A percentile compares a stretch with the other conserved stretches of the same genome.
Evolutionary conservation across 2,329 filamentous ascomycete genomes (phyloP).

Genomic region (Achaetomium macrosporum): DNA sequence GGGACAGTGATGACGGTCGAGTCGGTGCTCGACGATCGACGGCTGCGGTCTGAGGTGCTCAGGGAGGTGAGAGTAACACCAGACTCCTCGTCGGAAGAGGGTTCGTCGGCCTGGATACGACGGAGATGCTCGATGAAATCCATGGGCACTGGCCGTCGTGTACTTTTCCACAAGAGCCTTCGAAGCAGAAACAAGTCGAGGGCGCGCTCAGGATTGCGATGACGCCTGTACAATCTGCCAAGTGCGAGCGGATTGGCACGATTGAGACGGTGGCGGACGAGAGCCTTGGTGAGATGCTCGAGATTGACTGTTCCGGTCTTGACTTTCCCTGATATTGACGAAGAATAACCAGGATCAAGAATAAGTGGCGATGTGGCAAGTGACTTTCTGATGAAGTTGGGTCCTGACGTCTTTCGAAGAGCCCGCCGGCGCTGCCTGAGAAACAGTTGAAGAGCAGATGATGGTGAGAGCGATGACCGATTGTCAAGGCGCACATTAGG

Average conservation of each 20-base stretch:
- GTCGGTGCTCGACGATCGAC: not conserved
- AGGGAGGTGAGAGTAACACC: not conserved
- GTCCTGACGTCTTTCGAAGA: constrained; percentile 1
- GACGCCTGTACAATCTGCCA: constrained; percentile 6
- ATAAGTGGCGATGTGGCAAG: not conserved
- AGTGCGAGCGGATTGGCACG: not conserved
- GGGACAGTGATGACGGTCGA: constrained; percentile 4
- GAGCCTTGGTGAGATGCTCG: not conserved
- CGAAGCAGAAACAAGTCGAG: constrained; percentile 8
- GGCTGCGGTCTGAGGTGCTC: not conserved
- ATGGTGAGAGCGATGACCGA: not conserved
- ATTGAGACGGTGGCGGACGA: constrained; percentile 1
- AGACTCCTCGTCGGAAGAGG: constrained; percentile 13
- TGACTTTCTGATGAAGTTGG: not conserved
- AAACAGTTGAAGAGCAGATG: constrained; percentile 3
- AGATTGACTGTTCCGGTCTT: not conserved
- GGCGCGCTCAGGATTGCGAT: constrained; percentile 12
- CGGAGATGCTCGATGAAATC: constrained; percentile 10
- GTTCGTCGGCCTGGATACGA: constrained; percentile 11
- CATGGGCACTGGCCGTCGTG: constrained; percentile 9
- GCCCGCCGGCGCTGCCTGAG: not conserved
- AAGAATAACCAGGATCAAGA: not conserved
- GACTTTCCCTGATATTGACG: not conserved
- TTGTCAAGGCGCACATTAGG: not conserved
- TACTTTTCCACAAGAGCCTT: constrained; percentile 11